phyloP scores from a whole-genome alignment of 139 green algal genomes.

The Coccomyxa sp. region DNA sequence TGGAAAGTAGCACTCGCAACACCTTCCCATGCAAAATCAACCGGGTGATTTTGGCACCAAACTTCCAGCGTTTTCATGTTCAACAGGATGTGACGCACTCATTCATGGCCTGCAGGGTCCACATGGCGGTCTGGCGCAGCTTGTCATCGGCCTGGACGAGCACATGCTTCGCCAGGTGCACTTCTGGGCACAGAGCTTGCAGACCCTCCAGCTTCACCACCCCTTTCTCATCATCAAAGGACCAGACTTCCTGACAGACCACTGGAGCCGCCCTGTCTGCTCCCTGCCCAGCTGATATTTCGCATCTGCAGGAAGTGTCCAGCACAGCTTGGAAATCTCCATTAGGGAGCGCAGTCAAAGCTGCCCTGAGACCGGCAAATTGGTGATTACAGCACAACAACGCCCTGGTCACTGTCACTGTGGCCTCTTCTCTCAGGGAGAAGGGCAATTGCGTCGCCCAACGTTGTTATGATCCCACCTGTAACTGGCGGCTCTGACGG shows the following conservation, averaged over 20 bases:
- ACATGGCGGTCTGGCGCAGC: background rate
- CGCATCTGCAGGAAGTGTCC: conserved; percentile 12
- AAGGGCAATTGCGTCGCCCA: background rate
- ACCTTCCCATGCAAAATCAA: background rate
- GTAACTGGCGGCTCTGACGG: conserved; percentile 16
- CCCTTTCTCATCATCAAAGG: background rate
- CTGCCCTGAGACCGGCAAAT: too few species aligned
- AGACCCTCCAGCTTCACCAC: conserved; percentile 2
- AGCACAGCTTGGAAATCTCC: background rate
- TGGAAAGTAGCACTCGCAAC: too few species aligned
- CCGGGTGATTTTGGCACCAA: background rate
- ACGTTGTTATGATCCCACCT: background rate
- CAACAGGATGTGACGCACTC: background rate
- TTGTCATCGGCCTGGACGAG: conserved; percentile 2
- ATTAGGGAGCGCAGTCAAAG: too few species aligned
- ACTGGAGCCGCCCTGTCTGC: conserved; percentile 2
- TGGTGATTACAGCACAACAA: background rate
- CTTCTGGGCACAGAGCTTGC: conserved; percentile 5
- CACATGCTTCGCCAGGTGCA: conserved; percentile 12
- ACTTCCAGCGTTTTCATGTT: background rate
- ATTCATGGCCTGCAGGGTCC: conserved; percentile 14
- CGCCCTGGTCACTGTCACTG: too few species aligned
- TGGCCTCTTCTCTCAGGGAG: too few species aligned
- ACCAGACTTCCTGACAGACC: conserved; percentile 17
- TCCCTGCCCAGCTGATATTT: conserved; percentile 11